A percentile compares a stretch with the other conserved stretches of the same genome.
Evolutionary conservation across 208 protist species (phyloP).

Genomic region (Tritrichomonas musculus): DNA sequence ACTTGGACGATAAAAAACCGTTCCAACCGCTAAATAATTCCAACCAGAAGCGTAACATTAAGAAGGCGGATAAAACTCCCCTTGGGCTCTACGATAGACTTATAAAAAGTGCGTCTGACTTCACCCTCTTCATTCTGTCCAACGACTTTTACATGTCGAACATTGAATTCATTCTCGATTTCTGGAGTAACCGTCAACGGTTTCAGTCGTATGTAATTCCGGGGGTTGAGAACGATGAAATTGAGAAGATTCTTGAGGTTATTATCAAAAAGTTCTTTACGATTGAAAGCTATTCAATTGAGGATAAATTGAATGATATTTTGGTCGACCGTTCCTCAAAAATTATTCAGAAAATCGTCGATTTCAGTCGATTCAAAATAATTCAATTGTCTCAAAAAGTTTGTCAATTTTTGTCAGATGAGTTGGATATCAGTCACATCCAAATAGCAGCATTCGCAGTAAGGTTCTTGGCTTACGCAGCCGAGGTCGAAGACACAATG

Average conservation of each 20-base stretch:
- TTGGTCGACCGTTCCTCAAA: not conserved
- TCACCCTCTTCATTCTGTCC: no score
- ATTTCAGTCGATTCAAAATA: not conserved
- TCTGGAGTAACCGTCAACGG: not conserved
- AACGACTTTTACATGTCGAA: no score
- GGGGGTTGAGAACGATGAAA: not conserved
- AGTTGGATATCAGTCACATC: not conserved
- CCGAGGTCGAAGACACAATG: no score
- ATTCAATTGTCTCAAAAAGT: not conserved
- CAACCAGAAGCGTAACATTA: no score
- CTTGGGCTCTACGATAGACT: no score
- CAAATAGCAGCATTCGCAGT: not conserved
- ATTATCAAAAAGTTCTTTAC: not conserved
- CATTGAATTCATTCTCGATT: not conserved
- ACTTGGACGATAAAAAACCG: no score
- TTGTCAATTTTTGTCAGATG: not conserved
- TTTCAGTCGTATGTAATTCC: not conserved
- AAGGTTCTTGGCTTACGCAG: not conserved
- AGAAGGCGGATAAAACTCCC: no score
- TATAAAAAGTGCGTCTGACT: no score
- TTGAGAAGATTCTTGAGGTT: not conserved
- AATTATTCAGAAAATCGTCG: not conserved
- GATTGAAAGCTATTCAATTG: not conserved
- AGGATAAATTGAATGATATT: not conserved
- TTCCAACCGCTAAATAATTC: no score